Evolutionary conservation across 352 stramenopile species (phyloP), one percentile per base, ranked within the genome.

Genomic region (Pythium phragmiticola): DNA sequence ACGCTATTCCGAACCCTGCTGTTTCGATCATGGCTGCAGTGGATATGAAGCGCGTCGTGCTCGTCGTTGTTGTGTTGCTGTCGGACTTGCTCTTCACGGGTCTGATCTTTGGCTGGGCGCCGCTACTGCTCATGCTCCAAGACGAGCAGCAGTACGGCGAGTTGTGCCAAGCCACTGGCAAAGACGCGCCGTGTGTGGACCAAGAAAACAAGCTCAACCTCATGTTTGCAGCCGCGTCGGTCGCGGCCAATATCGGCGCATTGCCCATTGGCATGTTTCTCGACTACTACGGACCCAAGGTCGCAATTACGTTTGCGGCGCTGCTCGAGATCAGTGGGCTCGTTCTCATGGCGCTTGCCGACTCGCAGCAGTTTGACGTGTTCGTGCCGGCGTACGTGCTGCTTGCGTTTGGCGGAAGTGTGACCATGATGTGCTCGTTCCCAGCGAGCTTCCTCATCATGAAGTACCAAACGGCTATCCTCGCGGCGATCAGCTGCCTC

Each of bases 191-290:
- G 28, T 95, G 87, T 54, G 69, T 82, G 28, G 80, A 65, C 9
- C 88, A 96, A 65, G 84, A 94, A 60, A 93, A 92, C 66, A 70
- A 73, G n/a, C 75, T 95, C n/a, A 93, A 94, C 65, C 80, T 96
- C 72, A 84, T 94, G 61, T 96, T 94, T 45, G 82, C 84, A 4
- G 75, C 92, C 16, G 88, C 84, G 17, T 87, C 83, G 4, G 81
- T 95, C 23, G 80, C 81, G n/a, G 80, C 89, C 60, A 95, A 94
- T 39, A 78, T 85, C 14, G 84, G 73, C 47, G 78, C 83, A 23
- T 63, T 96, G 59, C 87, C 87, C 19, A 80, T 94, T 13, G 88
- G 88, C 41, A 72, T 93, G 63, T 87, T 95, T 47, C 66, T 95
- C 43, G 88, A 96, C 63, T 78, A 73, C 45, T 75, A 65, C 7